Conservation (phyloP, 768 basidiomycete genomes). For the Clitopilus hobsonii region DNA sequence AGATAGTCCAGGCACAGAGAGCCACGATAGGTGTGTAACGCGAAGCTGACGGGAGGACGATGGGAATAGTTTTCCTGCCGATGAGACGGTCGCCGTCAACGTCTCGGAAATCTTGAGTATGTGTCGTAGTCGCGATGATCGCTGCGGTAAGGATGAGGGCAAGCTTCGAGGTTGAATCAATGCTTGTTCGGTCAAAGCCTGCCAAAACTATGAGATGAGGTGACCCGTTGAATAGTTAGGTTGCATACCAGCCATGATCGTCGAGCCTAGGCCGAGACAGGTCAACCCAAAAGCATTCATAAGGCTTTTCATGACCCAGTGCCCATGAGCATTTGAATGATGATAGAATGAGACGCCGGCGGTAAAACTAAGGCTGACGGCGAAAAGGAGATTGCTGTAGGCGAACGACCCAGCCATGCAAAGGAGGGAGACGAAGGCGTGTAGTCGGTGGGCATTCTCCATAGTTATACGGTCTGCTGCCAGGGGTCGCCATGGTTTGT, state of each 20-base stretch:
- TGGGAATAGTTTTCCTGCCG: neutral
- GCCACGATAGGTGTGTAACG: neutral
- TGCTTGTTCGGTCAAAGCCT: neutral
- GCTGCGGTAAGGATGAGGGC: constrained; percentile 19
- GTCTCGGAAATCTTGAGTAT: constrained; percentile 40
- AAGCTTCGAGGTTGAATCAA: constrained; percentile 3
- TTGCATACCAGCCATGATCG: constrained; percentile 28
- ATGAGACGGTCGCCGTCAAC: constrained; percentile 26
- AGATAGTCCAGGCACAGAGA: neutral
- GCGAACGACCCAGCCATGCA: constrained; percentile 18
- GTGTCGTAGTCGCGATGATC: constrained; percentile 35
- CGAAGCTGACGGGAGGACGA: neutral
- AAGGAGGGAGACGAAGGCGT: constrained; percentile 28
- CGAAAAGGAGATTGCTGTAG: constrained; percentile 25
- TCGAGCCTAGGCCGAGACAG: constrained; percentile 31
- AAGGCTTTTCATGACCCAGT: constrained; percentile 33
- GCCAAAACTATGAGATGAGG: neutral
- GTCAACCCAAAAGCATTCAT: constrained; percentile 34
- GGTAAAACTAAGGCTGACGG: constrained; percentile 27
- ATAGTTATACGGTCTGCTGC: constrained; percentile 38
- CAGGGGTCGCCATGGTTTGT: constrained; percentile 42
- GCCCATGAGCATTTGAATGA: constrained; percentile 28
- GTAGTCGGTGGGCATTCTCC: constrained; percentile 29
- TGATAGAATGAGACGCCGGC: constrained; percentile 31
- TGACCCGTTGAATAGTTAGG: neutral